phyloP scores from a whole-genome alignment of 2,329 filamentous ascomycete species.

The Diaporthe sp. region DNA sequence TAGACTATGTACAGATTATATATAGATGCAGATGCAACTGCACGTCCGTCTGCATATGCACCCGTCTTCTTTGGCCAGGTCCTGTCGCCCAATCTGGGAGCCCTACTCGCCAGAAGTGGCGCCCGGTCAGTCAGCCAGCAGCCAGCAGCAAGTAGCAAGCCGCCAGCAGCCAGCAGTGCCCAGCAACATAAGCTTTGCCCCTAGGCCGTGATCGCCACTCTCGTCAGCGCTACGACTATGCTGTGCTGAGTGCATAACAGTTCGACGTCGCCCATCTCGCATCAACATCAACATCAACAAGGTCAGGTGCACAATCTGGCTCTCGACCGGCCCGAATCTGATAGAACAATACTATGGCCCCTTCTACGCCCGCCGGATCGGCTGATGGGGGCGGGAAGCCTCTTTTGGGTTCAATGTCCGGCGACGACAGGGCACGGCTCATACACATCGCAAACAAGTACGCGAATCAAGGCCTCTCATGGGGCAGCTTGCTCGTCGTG shows the following conservation, averaged over 20 bases:
- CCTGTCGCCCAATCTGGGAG: neutral
- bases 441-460: slow-evolving; percentile 11
- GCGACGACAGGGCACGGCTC: slow-evolving; percentile 20
- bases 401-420: neutral
- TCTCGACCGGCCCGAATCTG: neutral
- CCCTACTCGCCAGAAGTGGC: neutral
- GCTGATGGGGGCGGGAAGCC: neutral
- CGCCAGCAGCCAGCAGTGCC: neutral
- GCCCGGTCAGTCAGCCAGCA: slow-evolving; percentile 7
- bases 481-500: neutral
- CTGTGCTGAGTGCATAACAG: slow-evolving; percentile 1
- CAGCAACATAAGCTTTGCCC: slow-evolving; percentile 28
- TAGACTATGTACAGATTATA: neutral
- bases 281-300: neutral
- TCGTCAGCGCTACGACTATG: slow-evolving; percentile 29
- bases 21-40: neutral
- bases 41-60: slow-evolving; percentile 3
- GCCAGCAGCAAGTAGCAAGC: neutral
- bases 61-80: neutral
- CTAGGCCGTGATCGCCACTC: slow-evolving; percentile 23
- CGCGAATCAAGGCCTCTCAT: neutral
- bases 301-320: neutral
- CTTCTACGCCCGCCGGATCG: neutral
- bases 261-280: neutral
- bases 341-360: neutral